Base-by-base conservation (phyloP, 176 grass and related monocot genomes). In the Ampelocalamus luodianensis region DNA sequence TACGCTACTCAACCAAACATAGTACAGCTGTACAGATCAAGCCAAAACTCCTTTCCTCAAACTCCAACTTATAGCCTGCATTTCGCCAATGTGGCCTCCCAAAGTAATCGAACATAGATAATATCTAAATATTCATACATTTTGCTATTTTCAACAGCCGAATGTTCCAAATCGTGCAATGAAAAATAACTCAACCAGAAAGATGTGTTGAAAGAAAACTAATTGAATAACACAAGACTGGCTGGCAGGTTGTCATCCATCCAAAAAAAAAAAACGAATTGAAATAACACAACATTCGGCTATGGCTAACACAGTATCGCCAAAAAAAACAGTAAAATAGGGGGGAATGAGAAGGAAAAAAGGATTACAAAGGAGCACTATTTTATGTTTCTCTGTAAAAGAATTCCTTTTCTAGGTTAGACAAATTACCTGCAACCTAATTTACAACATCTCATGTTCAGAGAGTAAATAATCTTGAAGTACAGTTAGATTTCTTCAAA, bases 391-490 rank as follows among this genome's bases (percentile, higher is more conserved):
- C n/a, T 24, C 11, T 26, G 40, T 71, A 14, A n/a, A 71, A 12
- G 10, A 71, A 46, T 46, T 71, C 68, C 22, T 46, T 46, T 42
- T 22, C 11, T 71, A 71, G 68, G 12, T 72, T 48, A 27, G 13
- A 18, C 68, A 71, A 46, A 13, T 71, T 45, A 45, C 22, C 40
- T 23, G 22, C 68, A n/a, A 22, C 68, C 43, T 26, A 48, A 72
- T 71, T 72, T 48, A 72, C 69, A 70, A 44, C 68, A 72, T 72
- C 24, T 15, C 61, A 64, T 64, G 61, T 5, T 15, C 26, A 64
- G 10, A 24, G 24, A 64, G 26, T 64, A 64, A 32, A 64, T 64
- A 64, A 64, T 64, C 10, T 13, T 32, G 1, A 64, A 64, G n/a
- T 64, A 3, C 26, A 64, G 61, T 64, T 64, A 6, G 26, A 32